Evolutionary conservation across 1,284 basidiomycete species (phyloP).

Genomic region (Testicularia cyperi): DNA sequence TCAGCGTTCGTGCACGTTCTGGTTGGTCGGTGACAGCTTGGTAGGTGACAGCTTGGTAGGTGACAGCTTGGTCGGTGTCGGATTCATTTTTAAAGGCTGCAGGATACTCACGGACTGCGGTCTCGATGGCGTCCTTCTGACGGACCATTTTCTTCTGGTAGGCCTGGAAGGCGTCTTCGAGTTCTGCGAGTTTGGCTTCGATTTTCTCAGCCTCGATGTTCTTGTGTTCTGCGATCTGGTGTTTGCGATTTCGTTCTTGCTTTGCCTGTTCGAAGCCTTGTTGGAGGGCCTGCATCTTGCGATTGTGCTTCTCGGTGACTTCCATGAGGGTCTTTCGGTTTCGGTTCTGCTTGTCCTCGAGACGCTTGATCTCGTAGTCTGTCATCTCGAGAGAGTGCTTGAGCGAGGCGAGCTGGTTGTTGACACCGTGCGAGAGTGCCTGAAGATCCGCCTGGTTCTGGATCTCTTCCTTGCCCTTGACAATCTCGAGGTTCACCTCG

Average conservation of each 20-base stretch:
- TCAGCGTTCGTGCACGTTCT: not conserved
- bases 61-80: too few species aligned
- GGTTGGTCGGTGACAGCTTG: too few species aligned
- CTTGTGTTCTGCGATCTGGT: conserved; percentile 20
- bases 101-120: conserved; percentile 7
- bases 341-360: conserved; percentile 36
- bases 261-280: conserved; percentile 34
- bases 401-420: conserved; percentile 31
- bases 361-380: conserved; percentile 36
- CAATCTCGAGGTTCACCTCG: conserved; percentile 45
- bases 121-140: conserved; percentile 37
- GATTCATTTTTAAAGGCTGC: too few species aligned
- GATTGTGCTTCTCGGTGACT: conserved; percentile 36
- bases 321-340: conserved; percentile 37
- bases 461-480: conserved; percentile 38
- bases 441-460: conserved; percentile 32
- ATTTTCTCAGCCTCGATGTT: conserved; percentile 32
- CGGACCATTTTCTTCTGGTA: conserved; percentile 37
- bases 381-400: conserved; percentile 39
- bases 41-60: too few species aligned
- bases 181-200: conserved; percentile 40
- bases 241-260: conserved; percentile 19
- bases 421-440: conserved; percentile 29
- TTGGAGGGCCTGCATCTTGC: conserved; percentile 32
- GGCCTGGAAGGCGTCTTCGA: conserved; percentile 21